Evolutionary conservation across 2,329 filamentous ascomycete genomes (phyloP).

Genomic region (Paramyrothecium sp.): DNA sequence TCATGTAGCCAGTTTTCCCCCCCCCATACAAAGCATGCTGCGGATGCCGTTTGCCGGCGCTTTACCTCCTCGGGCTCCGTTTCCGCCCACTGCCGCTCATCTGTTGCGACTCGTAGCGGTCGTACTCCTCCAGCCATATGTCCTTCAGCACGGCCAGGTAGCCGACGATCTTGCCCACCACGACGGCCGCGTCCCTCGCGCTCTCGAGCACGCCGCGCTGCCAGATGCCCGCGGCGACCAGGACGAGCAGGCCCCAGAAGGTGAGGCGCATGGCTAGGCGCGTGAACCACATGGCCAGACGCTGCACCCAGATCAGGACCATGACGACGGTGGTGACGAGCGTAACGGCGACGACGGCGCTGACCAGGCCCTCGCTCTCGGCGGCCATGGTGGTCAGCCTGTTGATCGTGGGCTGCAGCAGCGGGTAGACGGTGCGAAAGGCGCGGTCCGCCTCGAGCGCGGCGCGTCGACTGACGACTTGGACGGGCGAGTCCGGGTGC

Average conservation of each 20-base stretch:
- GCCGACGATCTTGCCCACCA: slow-evolving; percentile 41
- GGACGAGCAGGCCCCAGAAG: slow-evolving; percentile 62
- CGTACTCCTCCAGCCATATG: slow-evolving; percentile 58
- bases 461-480: slow-evolving; percentile 34
- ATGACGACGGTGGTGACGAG: slow-evolving; percentile 56
- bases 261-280: slow-evolving; percentile 60
- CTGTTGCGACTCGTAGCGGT: slow-evolving; percentile 51
- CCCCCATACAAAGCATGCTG: too few relatives aligned
- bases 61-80: slow-evolving; percentile 14
- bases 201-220: slow-evolving; percentile 67
- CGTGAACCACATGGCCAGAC: slow-evolving; percentile 76
- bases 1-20: too few relatives aligned
- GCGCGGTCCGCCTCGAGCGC: slow-evolving; percentile 23
- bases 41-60: not conserved
- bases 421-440: slow-evolving; percentile 33
- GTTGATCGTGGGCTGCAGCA: slow-evolving; percentile 43
- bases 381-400: slow-evolving; percentile 29
- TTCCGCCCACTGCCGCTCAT: slow-evolving; percentile 18
- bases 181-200: slow-evolving; percentile 52
- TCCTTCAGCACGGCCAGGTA: slow-evolving; percentile 48
- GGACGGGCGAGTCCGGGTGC: slow-evolving; percentile 43
- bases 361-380: slow-evolving; percentile 31
- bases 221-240: slow-evolving; percentile 55
- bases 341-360: slow-evolving; percentile 28
- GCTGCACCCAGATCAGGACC: slow-evolving; percentile 68